Evolutionary conservation across 1,284 basidiomycete genomes (phyloP).

Genomic region (Uromyces viciae-fabae): DNA sequence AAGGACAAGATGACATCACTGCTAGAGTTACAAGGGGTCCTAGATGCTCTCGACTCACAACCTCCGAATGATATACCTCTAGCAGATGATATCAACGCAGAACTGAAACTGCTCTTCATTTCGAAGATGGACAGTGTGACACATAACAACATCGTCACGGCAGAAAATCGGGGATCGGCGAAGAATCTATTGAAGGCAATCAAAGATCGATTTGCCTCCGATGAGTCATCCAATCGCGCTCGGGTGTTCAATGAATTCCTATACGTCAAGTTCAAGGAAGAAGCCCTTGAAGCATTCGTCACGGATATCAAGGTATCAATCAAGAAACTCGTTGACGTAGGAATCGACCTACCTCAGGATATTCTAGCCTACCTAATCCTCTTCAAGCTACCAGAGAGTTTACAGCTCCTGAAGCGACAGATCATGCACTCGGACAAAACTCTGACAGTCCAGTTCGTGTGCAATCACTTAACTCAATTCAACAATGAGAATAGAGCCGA

Average conservation of each 20-base stretch:
- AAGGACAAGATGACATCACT: background rate
- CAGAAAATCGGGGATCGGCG: conserved; percentile 4
- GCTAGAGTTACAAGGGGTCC: conserved; percentile 6
- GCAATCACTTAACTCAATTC: conserved; percentile 4
- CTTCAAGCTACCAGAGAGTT: background rate
- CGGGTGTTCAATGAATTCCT: conserved; percentile 11
- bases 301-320: conserved; percentile 7
- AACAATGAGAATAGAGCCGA: background rate
- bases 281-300: background rate
- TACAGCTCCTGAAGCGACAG: conserved; percentile 3
- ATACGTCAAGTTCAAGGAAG: background rate
- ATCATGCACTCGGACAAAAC: conserved; percentile 3
- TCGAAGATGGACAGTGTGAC: background rate
- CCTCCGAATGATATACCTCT: background rate
- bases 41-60: background rate
- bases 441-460: background rate
- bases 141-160: conserved; percentile 6
- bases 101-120: background rate
- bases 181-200: conserved; percentile 2
- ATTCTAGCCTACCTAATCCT: background rate
- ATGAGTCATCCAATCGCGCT: background rate
- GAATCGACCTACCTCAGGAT: background rate
- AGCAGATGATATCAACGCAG: background rate
- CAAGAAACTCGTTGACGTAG: conserved; percentile 10
- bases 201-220: background rate